Evolutionary conservation across 768 basidiomycete species (phyloP).

Genomic region (Boletus pseudopeckii): DNA sequence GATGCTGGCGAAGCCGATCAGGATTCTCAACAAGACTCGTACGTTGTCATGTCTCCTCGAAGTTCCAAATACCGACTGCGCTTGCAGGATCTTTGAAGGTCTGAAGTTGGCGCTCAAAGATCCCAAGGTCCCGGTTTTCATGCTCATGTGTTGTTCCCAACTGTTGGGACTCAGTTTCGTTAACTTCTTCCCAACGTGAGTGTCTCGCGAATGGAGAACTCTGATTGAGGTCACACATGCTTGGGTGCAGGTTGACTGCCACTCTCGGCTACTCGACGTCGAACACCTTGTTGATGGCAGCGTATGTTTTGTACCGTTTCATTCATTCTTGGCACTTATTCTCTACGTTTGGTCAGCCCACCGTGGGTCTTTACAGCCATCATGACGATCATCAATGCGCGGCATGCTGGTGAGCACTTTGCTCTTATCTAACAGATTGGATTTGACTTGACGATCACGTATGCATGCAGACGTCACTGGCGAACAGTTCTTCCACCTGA

Average conservation of each 20-base stretch:
- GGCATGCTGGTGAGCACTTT: conserved; percentile 44
- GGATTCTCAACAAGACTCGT: conserved; percentile 59
- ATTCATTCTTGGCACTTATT: not conserved
- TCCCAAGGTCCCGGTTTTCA: conserved; percentile 50
- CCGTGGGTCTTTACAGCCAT: conserved; percentile 58
- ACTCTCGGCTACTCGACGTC: conserved; percentile 64
- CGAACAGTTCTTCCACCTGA: conserved; percentile 62
- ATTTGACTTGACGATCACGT: not conserved
- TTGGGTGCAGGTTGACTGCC: conserved; percentile 43
- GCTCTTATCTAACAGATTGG: not conserved
- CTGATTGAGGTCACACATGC: not conserved
- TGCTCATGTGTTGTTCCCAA: conserved; percentile 51
- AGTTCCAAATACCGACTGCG: not conserved
- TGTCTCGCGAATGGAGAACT: not conserved
- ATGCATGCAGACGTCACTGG: conserved; percentile 47
- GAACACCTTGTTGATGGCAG: conserved; percentile 53
- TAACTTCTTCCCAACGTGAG: conserved; percentile 56
- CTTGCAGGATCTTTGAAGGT: conserved; percentile 17
- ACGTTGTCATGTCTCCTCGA: conserved; percentile 19
- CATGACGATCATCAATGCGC: conserved; percentile 50
- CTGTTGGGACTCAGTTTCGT: conserved; percentile 58
- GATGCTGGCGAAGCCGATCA: conserved; percentile 66
- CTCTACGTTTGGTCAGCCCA: conserved; percentile 37
- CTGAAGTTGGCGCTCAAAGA: conserved; percentile 55
- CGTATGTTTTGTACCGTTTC: conserved; percentile 37